A percentile compares a stretch with the other conserved stretches of the same genome.
Evolutionary conservation across 305 asterid genomes (phyloP).

Genomic region (Lippia alba): DNA sequence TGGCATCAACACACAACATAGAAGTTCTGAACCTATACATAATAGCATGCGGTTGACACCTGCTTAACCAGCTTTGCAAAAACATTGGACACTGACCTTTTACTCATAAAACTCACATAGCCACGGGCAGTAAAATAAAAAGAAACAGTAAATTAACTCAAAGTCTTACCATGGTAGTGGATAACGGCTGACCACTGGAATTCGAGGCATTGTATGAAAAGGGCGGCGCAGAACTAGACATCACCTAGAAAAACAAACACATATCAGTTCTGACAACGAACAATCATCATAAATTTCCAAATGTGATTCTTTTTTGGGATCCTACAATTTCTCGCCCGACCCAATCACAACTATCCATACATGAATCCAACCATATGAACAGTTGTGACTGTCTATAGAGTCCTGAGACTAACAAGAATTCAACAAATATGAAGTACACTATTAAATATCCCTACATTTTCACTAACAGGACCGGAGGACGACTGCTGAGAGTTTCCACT

Average conservation of each 20-base stretch:
- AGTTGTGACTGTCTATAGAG: too few species aligned
- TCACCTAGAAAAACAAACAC: conserved; percentile 38
- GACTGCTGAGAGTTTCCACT: conserved; percentile 44
- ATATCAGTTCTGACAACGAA: conserved; percentile 21
- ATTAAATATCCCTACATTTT: conserved; percentile 1
- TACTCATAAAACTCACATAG: background rate
- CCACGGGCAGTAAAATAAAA: background rate
- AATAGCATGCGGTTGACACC: background rate
- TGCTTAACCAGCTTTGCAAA: conserved; percentile 2
- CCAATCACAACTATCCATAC: too few species aligned
- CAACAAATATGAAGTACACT: too few species aligned
- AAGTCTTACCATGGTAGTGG: conserved; percentile 42
- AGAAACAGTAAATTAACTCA: background rate
- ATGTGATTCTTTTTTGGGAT: background rate
- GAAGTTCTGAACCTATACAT: background rate
- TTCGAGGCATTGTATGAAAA: conserved; percentile 44
- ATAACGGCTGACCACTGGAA: conserved; percentile 41
- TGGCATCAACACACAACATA: background rate
- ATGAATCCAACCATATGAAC: too few species aligned
- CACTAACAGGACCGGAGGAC: conserved; percentile 48
- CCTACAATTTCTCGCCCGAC: too few species aligned
- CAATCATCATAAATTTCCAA: background rate
- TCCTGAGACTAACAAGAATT: too few species aligned
- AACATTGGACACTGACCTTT: background rate
- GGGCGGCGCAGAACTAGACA: conserved; percentile 41